Percentiles rank a stretch among this genome's conserved stretches.
Conservation (phyloP, 768 basidiomycete species). For the Boletus rufocinnamomeus region DNA sequence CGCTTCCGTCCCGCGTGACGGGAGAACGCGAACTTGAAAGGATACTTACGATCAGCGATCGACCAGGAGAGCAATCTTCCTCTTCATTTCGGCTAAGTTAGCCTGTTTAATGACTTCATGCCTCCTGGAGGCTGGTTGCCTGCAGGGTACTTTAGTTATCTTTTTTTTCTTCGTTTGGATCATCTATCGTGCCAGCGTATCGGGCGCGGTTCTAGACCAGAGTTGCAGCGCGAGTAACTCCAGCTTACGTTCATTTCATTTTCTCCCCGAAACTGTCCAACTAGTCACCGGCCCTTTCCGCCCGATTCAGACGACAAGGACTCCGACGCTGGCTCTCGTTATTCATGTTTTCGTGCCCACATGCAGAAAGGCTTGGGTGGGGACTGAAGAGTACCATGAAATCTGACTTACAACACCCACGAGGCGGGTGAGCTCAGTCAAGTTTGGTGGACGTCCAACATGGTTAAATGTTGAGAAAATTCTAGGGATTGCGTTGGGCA, state of each 20-base stretch:
- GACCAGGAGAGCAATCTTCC: conserved; percentile 22
- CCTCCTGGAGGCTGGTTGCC: conserved; percentile 3
- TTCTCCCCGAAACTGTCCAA: neutral
- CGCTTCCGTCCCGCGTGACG: conserved; percentile 1
- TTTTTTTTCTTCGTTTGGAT: neutral
- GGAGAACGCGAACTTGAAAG: conserved; percentile 9
- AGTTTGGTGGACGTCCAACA: neutral
- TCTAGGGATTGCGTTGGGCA: conserved; percentile 5
- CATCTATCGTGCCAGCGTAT: neutral
- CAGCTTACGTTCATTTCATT: conserved; percentile 18
- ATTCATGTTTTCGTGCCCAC: neutral
- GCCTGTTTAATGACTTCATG: conserved; percentile 20
- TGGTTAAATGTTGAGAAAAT: conserved; percentile 11
- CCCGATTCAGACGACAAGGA: neutral
- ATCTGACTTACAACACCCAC: neutral
- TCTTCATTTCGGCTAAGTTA: conserved; percentile 30
- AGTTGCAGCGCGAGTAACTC: conserved; percentile 5
- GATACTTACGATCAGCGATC: conserved; percentile 28
- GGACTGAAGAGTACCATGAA: neutral
- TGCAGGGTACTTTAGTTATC: neutral
- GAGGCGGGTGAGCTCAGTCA: neutral
- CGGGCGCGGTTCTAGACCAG: conserved; percentile 19
- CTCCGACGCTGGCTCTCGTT: neutral
- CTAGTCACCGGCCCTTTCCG: conserved; percentile 3
- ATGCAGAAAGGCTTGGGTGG: neutral